These are phyloP conservation scores for Magnusiomyces magnusii DNA, from an alignment of 1,139 yeast genomes.

Conservation along the genomic window DNA sequence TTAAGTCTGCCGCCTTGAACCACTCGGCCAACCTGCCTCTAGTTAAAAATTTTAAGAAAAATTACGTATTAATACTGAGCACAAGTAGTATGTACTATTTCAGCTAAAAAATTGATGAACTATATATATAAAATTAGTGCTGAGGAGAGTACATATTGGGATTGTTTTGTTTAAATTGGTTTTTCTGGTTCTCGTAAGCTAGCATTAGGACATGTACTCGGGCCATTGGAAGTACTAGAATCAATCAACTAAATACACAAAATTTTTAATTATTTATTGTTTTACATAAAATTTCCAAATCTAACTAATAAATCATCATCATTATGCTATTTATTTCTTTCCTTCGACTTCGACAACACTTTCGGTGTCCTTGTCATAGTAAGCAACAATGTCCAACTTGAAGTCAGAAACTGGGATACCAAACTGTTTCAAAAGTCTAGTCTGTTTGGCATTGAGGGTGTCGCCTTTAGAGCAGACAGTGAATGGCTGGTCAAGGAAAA, in stretches of 20 bases:
- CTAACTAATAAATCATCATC: too few species aligned
- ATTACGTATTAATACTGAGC: not conserved
- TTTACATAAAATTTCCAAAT: not conserved
- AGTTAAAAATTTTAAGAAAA: not conserved
- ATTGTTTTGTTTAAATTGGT: too few species aligned
- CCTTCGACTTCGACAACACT: slow-evolving; percentile 11
- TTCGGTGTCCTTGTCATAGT: slow-evolving; percentile 39
- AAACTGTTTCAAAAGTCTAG: slow-evolving; percentile 84
- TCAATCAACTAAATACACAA: too few species aligned
- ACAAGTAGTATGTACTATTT: too few species aligned
- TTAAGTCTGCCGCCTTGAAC: slow-evolving; percentile 23
- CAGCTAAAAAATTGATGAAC: too few species aligned
- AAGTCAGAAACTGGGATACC: slow-evolving; percentile 93
- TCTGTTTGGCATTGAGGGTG: slow-evolving; percentile 79
- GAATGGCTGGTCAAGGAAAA: slow-evolving; percentile 65
- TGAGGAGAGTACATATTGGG: too few species aligned
- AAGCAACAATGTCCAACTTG: slow-evolving; percentile 71
- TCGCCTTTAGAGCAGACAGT: slow-evolving; percentile 78
- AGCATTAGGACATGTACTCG: too few species aligned
- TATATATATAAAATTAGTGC: too few species aligned
- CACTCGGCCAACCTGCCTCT: slow-evolving; percentile 21
- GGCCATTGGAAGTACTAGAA: too few species aligned
- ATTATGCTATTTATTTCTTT: not conserved
- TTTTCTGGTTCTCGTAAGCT: too few species aligned
- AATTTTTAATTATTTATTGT: not conserved